These are phyloP conservation scores for Iberis pinnata DNA, from an alignment of 345 rosid species.

Conservation along the genomic window DNA sequence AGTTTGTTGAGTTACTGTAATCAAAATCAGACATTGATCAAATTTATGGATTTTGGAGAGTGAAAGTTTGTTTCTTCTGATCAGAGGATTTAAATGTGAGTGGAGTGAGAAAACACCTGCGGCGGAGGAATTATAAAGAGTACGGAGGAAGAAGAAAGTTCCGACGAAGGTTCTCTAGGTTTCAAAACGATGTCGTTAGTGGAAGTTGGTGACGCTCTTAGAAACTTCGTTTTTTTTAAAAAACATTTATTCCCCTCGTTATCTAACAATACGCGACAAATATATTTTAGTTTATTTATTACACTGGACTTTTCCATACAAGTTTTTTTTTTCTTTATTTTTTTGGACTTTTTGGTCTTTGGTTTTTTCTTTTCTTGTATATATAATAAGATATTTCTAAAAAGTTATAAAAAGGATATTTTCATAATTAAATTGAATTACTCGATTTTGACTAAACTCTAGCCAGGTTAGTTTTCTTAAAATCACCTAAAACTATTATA, in stretches of 20 bases:
- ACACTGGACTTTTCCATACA: background rate
- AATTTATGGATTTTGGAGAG: background rate
- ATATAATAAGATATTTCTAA: too few relatives aligned
- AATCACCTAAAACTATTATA: too few relatives aligned
- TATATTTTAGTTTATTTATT: background rate
- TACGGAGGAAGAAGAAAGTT: slow-evolving; percentile 18
- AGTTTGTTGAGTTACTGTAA: slow-evolving; percentile 12
- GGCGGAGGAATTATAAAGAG: slow-evolving; percentile 9
- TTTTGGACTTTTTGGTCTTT: too few relatives aligned
- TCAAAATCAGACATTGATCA: slow-evolving; percentile 25
- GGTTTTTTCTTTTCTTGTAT: too few relatives aligned
- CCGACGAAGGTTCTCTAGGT: slow-evolving; percentile 18
- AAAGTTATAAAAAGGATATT: too few relatives aligned
- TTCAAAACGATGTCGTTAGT: background rate
- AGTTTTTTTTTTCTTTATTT: background rate
- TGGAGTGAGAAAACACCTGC: slow-evolving; percentile 6
- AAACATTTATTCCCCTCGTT: background rate
- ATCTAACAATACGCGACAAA: background rate
- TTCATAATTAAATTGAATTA: too few relatives aligned
- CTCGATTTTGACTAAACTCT: too few relatives aligned
- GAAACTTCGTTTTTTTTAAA: slow-evolving; percentile 16
- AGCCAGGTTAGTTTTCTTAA: too few relatives aligned
- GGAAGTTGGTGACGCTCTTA: background rate
- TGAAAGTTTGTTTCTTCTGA: slow-evolving; percentile 15
- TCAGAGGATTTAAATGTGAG: background rate